A percentile compares a stretch with the other conserved stretches of the same genome.
phyloP scores from a whole-genome alignment of 1,284 basidiomycete genomes.

The Tetrapyrgos nigripes region DNA sequence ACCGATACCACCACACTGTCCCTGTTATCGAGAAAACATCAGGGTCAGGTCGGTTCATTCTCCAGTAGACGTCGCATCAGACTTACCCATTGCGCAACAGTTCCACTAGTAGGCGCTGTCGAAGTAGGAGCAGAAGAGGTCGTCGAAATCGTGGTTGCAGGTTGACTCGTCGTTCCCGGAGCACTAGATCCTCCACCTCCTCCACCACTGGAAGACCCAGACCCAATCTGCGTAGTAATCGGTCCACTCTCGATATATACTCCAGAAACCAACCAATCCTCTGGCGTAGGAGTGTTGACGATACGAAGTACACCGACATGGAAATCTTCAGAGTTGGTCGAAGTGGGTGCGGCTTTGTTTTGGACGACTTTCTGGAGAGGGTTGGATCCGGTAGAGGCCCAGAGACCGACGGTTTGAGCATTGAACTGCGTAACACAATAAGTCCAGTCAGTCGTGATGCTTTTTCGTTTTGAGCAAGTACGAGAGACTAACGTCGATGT shows the following conservation, averaged over 20 bases:
- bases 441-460: slow-evolving; percentile 3
- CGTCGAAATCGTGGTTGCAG: slow-evolving; percentile 33
- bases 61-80: slow-evolving; percentile 43
- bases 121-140: slow-evolving; percentile 30
- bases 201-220: slow-evolving; percentile 35
- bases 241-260: slow-evolving; percentile 65
- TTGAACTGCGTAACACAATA: slow-evolving; percentile 46
- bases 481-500: slow-evolving; percentile 56
- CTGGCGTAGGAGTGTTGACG: slow-evolving; percentile 50
- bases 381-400: slow-evolving; percentile 57
- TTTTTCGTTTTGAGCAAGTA: too few relatives aligned
- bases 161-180: slow-evolving; percentile 36
- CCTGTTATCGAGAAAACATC: slow-evolving; percentile 41
- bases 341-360: slow-evolving; percentile 55
- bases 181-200: slow-evolving; percentile 32
- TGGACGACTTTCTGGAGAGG: slow-evolving; percentile 57
- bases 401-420: slow-evolving; percentile 60
- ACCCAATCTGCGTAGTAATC: slow-evolving; percentile 58
- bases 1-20: slow-evolving; percentile 61
- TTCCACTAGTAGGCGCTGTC: slow-evolving; percentile 37
- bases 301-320: slow-evolving; percentile 69
- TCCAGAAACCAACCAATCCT: slow-evolving; percentile 67
- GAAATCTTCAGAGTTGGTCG: slow-evolving; percentile 68
- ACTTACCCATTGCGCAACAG: not conserved
- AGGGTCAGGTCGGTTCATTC: not conserved